Evolutionary conservation across 2,329 filamentous ascomycete species (phyloP), one percentile per base, ranked within the genome.

Genomic region (Fusarium sp.): DNA sequence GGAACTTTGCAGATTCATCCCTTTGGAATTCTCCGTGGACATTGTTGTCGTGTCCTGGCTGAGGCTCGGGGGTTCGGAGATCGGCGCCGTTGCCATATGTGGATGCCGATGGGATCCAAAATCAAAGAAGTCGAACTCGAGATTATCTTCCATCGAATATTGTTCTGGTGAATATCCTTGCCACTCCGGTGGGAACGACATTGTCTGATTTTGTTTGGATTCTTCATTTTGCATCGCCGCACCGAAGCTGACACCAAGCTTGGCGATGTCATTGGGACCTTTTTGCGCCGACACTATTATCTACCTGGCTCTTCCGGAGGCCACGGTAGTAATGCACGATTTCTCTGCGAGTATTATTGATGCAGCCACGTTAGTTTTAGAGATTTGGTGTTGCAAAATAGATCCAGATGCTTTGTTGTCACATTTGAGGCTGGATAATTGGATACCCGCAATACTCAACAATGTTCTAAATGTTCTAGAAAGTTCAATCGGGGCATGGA

Each of bases 141-240:
- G 27, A 16, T 57, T 49, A 25, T 32, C 40, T 4, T 49, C 62
- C 27, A 44, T 54, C 41, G 61, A 51, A 68, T 58, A 62, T 30
- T 52, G 54, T 40, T 58, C 53, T 40, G 63, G 32, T 51, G 60
- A 51, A 49, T 72, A 64, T 8, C 56, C 56, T 44, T 66, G 59
- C 71, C 69, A 72, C 32, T 56, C 60, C 27, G 52, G 41, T 13
- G 58, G 43, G 53, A 62, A 65, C 25, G 62, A 49, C 62, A 67
- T 67, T 46, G 67, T 58, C 46, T 70, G 67, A 56, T 56, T 69
- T 48, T 49, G 58, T 60, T 57, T 55, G 51, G 62, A 48, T 41
- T 69, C 70, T 48, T 74, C 72, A 67, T 74, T 63, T 67, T 73
- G 68, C 71, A 75, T 74, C 68, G 70, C 73, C 62, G 60, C 72